These are phyloP conservation scores for Daldinia loculata DNA, from an alignment of 495 filamentous ascomycete genomes.

Conservation along the genomic window DNA sequence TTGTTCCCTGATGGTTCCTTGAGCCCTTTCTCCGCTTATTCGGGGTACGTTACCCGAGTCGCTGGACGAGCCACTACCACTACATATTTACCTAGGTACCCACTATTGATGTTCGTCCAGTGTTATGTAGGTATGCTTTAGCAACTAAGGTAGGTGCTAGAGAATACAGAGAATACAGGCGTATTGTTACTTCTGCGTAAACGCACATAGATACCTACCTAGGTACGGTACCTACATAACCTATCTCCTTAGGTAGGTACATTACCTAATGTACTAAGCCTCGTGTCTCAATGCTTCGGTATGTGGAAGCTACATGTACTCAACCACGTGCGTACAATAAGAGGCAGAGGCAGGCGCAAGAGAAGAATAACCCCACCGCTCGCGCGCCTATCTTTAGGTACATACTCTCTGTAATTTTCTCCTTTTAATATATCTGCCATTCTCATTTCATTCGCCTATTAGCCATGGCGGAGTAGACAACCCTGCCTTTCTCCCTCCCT, in stretches of 20 bases:
- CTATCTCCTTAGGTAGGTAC: not conserved
- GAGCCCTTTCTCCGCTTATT: conserved; percentile 8
- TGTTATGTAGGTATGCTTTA: not conserved
- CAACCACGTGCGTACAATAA: conserved; percentile 6
- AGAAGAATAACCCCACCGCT: not conserved
- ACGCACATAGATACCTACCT: not conserved
- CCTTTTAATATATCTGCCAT: not conserved
- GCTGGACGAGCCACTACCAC: conserved; percentile 18
- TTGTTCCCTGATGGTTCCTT: conserved; percentile 19
- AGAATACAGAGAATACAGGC: not conserved
- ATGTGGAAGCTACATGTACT: not conserved
- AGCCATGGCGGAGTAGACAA: conserved; percentile 1
- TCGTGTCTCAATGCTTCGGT: conserved; percentile 5
- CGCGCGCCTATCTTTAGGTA: not conserved
- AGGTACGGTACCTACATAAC: not conserved
- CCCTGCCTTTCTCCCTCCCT: conserved; percentile 16
- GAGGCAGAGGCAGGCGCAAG: not conserved
- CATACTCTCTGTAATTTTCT: not conserved
- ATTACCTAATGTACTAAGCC: not conserved
- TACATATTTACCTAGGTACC: not conserved
- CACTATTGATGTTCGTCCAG: not conserved
- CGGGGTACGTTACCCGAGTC: conserved; percentile 32
- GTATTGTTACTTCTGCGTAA: not conserved
- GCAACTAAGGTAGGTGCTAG: not conserved
- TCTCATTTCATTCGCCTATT: conserved; percentile 3